A percentile compares a stretch with the other conserved stretches of the same genome.
phyloP scores from a whole-genome alignment of 2,329 filamentous ascomycete genomes.

The Neoascochyta sp. region DNA sequence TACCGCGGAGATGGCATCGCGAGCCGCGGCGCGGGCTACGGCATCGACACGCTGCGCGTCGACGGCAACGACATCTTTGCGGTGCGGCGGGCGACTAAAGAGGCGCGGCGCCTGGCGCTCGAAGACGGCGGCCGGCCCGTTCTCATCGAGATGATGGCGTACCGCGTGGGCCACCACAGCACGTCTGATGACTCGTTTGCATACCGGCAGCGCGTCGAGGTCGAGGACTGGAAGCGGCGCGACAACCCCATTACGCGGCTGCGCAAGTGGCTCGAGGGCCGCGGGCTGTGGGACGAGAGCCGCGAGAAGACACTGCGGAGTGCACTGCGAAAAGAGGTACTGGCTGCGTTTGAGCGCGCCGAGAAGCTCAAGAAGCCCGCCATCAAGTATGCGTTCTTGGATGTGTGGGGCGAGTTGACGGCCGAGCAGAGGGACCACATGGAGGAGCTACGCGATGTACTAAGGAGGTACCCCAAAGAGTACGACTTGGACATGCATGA shows the following conservation, averaged over 20 bases:
- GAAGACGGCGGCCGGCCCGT: conserved; percentile 77
- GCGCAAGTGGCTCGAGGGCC: conserved; percentile 85
- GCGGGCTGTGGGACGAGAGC: conserved; percentile 78
- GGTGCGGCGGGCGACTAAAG: conserved; percentile 73
- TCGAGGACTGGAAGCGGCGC: conserved; percentile 87
- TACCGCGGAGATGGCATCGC: conserved; percentile 91
- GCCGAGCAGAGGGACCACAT: conserved; percentile 75
- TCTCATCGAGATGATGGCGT: conserved; percentile 93
- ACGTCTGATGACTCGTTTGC: conserved; percentile 96
- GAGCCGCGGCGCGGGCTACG: conserved; percentile 80
- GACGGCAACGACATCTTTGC: conserved; percentile 96
- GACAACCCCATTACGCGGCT: conserved; percentile 85
- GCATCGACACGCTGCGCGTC: conserved; percentile 88
- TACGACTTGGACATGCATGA: conserved; percentile 80
- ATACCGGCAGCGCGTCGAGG: conserved; percentile 87
- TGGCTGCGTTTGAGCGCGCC: conserved; percentile 79
- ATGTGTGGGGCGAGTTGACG: conserved; percentile 84
- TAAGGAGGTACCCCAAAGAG: conserved; percentile 85
- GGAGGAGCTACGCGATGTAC: conserved; percentile 66
- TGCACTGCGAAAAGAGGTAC: conserved; percentile 65
- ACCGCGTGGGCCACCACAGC: conserved; percentile 96
- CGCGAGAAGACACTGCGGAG: conserved; percentile 71
- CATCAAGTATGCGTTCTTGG: conserved; percentile 72
- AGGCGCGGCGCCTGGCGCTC: conserved; percentile 74
- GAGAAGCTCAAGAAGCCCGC: conserved; percentile 77